phyloP scores from a whole-genome alignment of 345 rosid species.

The Rhodomyrtus tomentosa region DNA sequence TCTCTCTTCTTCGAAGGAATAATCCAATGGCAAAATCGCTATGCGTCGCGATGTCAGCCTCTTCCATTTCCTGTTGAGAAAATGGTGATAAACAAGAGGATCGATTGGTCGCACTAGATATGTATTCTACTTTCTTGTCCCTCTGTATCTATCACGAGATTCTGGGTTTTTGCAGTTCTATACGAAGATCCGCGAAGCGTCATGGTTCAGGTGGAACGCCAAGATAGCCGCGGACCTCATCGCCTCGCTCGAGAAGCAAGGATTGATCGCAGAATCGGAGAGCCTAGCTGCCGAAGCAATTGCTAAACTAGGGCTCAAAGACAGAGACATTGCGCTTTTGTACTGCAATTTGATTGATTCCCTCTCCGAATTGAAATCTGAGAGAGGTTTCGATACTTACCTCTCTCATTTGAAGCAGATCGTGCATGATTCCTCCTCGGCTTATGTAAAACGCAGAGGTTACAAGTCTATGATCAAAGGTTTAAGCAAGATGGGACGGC shows the following conservation, averaged over 20 bases:
- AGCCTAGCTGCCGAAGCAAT: constrained; percentile 31
- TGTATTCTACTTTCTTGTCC: not conserved
- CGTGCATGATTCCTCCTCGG: constrained; percentile 32
- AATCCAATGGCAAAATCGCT: not conserved
- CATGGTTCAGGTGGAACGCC: constrained; percentile 84
- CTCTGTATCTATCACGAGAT: not conserved
- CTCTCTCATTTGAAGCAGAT: constrained; percentile 24
- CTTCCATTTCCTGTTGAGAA: not conserved
- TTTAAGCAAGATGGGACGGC: constrained; percentile 53
- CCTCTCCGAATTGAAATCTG: constrained; percentile 25
- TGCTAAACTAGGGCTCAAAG: constrained; percentile 28
- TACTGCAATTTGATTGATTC: constrained; percentile 53
- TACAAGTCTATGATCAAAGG: constrained; percentile 52
- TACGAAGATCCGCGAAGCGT: constrained; percentile 39
- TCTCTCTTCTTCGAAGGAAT: not conserved
- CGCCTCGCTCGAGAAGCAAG: constrained; percentile 52
- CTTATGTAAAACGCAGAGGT: constrained; percentile 49
- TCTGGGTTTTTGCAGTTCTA: constrained; percentile 29
- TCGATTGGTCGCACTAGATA: not conserved
- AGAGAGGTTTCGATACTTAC: constrained; percentile 37
- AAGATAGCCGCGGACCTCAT: constrained; percentile 59
- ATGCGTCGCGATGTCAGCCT: not conserved
- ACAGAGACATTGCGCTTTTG: constrained; percentile 44
- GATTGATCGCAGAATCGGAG: constrained; percentile 27
- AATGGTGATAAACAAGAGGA: no score